Percentiles rank a stretch among this genome's conserved stretches.
These are phyloP conservation scores for Trametes villosa DNA, from an alignment of 768 basidiomycete genomes.

Conservation along the genomic window DNA sequence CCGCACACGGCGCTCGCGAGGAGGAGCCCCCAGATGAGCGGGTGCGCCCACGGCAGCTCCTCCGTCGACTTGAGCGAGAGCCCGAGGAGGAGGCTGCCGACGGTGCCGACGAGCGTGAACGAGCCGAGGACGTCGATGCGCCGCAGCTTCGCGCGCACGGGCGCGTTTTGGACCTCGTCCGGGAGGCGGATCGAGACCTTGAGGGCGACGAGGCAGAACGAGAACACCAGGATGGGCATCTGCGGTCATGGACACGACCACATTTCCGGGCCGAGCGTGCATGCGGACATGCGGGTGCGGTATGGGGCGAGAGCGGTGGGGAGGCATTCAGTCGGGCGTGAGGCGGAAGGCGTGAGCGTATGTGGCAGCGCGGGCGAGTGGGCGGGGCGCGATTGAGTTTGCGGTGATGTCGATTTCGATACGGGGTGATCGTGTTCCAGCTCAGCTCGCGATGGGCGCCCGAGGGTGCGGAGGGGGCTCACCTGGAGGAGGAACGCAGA, in stretches of 20 bases:
- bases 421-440: constrained; percentile 17
- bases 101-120: constrained; percentile 71
- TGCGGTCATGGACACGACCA: constrained; percentile 36
- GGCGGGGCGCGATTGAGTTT: constrained; percentile 17
- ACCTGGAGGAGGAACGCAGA: constrained; percentile 88
- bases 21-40: constrained; percentile 71
- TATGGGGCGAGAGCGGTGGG: no score
- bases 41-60: constrained; percentile 75
- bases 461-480: constrained; percentile 29
- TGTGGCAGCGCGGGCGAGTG: constrained; percentile 15
- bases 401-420: constrained; percentile 7
- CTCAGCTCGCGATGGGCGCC: constrained; percentile 13
- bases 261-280: background rate
- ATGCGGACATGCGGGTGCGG: background rate
- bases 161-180: constrained; percentile 63
- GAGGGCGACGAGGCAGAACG: constrained; percentile 67
- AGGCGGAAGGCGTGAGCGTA: background rate
- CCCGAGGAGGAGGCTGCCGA: constrained; percentile 76
- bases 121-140: constrained; percentile 89
- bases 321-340: background rate
- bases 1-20: constrained; percentile 56
- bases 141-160: constrained; percentile 62
- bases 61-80: constrained; percentile 79
- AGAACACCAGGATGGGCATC: constrained; percentile 77
- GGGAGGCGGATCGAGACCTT: constrained; percentile 83